These are phyloP conservation scores for Moringa oleifera DNA, from an alignment of 345 rosid species.

Conservation along the genomic window DNA sequence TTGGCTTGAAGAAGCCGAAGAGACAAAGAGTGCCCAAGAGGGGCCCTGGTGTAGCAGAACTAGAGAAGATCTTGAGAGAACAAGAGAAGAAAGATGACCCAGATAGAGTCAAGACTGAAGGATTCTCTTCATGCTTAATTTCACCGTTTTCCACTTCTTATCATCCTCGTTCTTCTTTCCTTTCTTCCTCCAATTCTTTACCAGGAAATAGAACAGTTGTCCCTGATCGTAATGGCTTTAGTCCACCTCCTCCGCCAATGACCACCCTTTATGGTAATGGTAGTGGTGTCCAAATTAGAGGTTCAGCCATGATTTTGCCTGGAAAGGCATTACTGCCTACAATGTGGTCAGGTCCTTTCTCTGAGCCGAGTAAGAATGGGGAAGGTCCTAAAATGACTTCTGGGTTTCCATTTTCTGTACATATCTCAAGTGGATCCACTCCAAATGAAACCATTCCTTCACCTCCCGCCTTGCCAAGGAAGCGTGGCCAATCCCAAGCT, in stretches of 20 bases:
- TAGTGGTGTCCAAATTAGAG: conserved; percentile 16
- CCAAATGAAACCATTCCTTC: conserved; percentile 31
- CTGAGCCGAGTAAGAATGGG: conserved; percentile 4
- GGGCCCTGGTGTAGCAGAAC: conserved; percentile 85
- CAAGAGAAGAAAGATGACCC: conserved; percentile 28
- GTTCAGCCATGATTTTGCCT: conserved; percentile 21
- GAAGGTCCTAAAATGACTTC: conserved; percentile 15
- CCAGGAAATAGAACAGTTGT: conserved; percentile 8
- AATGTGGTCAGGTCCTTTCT: conserved; percentile 18
- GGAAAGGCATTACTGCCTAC: conserved; percentile 22
- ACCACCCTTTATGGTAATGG: conserved; percentile 7
- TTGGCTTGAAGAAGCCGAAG: conserved; percentile 38
- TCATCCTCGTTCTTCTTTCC: background rate
- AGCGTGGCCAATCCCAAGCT: conserved; percentile 23
- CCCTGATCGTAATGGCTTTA: conserved; percentile 7
- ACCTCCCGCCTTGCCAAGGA: conserved; percentile 32
- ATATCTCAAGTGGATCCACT: conserved; percentile 20
- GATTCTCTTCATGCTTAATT: conserved; percentile 7
- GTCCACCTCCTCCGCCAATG: conserved; percentile 9
- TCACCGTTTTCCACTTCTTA: conserved; percentile 6
- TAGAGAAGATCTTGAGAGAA: conserved; percentile 70
- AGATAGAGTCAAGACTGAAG: conserved; percentile 7
- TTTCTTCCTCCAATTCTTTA: background rate
- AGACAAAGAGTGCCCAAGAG: conserved; percentile 45
- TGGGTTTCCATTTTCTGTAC: conserved; percentile 27